Conservation (phyloP, 805 yeast species). For the Ogataea minuta region DNA sequence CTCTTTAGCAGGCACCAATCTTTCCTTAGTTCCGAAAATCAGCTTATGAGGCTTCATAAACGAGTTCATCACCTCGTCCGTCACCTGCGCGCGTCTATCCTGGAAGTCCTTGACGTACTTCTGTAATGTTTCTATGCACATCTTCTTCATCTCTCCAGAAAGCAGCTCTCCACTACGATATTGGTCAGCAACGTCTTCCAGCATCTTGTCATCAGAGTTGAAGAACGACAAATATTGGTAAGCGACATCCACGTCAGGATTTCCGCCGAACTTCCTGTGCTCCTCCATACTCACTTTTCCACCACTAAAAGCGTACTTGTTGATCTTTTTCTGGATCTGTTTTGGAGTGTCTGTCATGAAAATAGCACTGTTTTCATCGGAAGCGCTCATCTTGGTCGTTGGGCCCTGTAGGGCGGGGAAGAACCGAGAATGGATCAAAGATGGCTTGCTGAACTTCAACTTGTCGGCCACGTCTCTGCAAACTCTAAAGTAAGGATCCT, state of each 20-base stretch:
- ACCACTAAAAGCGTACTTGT: slow-evolving; percentile 95
- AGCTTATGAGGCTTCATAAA: slow-evolving; percentile 87
- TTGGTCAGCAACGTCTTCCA: slow-evolving; percentile 56
- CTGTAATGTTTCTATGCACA: slow-evolving; percentile 78
- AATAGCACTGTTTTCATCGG: slow-evolving; percentile 85
- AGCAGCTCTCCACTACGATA: slow-evolving; percentile 80
- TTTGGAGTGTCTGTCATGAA: slow-evolving; percentile 94
- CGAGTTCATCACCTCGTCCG: slow-evolving; percentile 55
- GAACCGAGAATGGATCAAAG: slow-evolving; percentile 88
- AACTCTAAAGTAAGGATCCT: slow-evolving; percentile 96
- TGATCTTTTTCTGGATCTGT: slow-evolving; percentile 89
- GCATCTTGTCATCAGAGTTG: slow-evolving; percentile 80
- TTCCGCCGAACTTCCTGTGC: slow-evolving; percentile 86
- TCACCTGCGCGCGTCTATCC: slow-evolving; percentile 64
- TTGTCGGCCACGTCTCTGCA: slow-evolving; percentile 97
- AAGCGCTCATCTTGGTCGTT: slow-evolving; percentile 94
- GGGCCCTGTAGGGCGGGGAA: slow-evolving; percentile 99
- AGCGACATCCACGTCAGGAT: slow-evolving; percentile 94
- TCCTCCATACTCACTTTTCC: slow-evolving; percentile 87
- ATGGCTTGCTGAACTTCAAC: slow-evolving; percentile 85
- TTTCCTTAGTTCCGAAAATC: slow-evolving; percentile 68
- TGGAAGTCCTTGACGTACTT: slow-evolving; percentile 81
- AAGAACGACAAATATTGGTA: slow-evolving; percentile 91
- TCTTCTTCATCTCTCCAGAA: slow-evolving; percentile 90
- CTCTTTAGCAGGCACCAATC: slow-evolving; percentile 68